These are phyloP conservation scores for Paramecium bursaria DNA, from an alignment of 73 alveolate species.

Conservation along the genomic window DNA sequence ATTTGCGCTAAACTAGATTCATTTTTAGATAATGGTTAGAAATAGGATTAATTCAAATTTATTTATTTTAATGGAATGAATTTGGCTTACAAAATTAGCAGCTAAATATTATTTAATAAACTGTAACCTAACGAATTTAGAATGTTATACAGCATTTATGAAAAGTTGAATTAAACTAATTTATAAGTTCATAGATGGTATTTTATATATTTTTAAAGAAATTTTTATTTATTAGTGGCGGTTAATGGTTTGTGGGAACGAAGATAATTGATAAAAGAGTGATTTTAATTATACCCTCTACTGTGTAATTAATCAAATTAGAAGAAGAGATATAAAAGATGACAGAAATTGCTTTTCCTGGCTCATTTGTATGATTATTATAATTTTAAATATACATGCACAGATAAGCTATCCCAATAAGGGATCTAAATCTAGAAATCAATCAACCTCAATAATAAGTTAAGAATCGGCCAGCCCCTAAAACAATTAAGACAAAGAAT, in stretches of 20 bases:
- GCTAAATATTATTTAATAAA: background rate
- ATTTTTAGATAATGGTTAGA: background rate
- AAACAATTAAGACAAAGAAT: slow-evolving; percentile 8
- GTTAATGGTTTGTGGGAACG: slow-evolving; percentile 27
- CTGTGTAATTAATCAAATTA: background rate
- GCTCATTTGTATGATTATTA: slow-evolving; percentile 1
- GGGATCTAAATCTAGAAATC: slow-evolving; percentile 4
- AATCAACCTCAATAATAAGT: too few species aligned
- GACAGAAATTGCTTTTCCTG: slow-evolving; percentile 30
- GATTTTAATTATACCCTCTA: slow-evolving; percentile 10
- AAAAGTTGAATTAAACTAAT: background rate
- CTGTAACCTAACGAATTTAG: background rate
- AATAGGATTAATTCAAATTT: background rate
- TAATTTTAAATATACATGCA: too few species aligned
- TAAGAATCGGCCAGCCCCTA: too few species aligned
- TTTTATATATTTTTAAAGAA: too few species aligned
- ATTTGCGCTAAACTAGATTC: slow-evolving; percentile 1
- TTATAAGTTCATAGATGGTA: slow-evolving; percentile 20
- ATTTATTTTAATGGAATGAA: slow-evolving; percentile 52
- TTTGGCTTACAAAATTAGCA: slow-evolving; percentile 9
- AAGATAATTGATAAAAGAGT: slow-evolving; percentile 22
- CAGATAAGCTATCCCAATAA: slow-evolving; percentile 44
- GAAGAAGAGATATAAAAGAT: slow-evolving; percentile 42
- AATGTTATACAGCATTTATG: background rate
- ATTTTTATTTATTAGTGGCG: slow-evolving; percentile 19